Conservation (phyloP, 2,329 filamentous ascomycete genomes). For the Alternaria dauci region DNA sequence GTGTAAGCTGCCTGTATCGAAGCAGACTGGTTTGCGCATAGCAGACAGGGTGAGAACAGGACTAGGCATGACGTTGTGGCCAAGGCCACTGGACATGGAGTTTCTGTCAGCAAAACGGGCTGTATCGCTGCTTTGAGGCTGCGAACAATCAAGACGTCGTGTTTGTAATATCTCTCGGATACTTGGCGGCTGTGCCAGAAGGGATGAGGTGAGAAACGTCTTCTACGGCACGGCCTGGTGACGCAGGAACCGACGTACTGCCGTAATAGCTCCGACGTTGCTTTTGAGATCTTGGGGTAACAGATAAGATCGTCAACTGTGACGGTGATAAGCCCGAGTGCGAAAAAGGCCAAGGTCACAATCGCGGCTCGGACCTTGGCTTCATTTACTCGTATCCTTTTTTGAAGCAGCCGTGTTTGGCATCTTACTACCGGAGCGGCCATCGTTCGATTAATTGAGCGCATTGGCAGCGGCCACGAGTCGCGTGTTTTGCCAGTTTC, state of each 20-base stretch:
- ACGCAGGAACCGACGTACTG: neutral
- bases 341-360: neutral
- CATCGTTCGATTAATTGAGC: neutral
- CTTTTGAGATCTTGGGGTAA: neutral
- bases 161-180: conserved; percentile 2
- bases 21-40: neutral
- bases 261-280: neutral
- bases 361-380: neutral
- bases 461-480: neutral
- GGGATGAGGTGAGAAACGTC: neutral
- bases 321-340: neutral
- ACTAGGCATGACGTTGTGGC: neutral
- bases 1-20: neutral
- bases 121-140: neutral
- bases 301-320: neutral
- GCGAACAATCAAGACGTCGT: neutral
- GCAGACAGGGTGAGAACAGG: neutral
- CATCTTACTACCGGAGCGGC: neutral
- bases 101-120: neutral
- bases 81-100: neutral
- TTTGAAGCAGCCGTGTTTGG: neutral
- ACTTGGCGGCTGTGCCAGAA: neutral
- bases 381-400: neutral
- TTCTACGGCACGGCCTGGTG: neutral
- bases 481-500: neutral